Evolutionary conservation across 2,329 filamentous ascomycete species (phyloP).

Genomic region (Hypoxylon sp.): DNA sequence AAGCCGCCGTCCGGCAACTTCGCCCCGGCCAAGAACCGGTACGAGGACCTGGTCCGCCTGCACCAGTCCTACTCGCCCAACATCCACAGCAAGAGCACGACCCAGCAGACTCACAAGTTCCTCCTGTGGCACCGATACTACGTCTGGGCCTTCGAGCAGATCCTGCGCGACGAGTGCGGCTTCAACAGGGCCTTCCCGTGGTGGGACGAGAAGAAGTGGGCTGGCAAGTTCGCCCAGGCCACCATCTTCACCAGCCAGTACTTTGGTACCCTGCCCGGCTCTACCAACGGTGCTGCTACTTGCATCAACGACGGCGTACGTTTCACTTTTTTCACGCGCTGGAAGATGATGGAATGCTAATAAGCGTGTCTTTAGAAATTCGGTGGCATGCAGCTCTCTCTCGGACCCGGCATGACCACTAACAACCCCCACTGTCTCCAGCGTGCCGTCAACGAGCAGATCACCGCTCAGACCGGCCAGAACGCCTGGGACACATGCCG

Average conservation of each 20-base stretch:
- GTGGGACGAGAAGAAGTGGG: conserved; percentile 54
- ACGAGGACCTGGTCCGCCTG: conserved; percentile 51
- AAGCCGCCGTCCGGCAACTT: conserved; percentile 47
- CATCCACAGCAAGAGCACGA: conserved; percentile 51
- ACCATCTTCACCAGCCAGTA: conserved; percentile 49
- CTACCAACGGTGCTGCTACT: conserved; percentile 46
- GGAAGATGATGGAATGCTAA: conserved; percentile 7
- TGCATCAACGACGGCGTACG: conserved; percentile 49
- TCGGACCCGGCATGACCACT: conserved; percentile 46
- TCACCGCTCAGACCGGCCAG: conserved; percentile 47
- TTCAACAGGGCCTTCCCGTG: conserved; percentile 51
- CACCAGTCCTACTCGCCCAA: conserved; percentile 51
- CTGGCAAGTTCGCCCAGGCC: conserved; percentile 48
- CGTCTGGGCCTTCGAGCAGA: conserved; percentile 49
- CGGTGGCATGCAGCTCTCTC: conserved; percentile 42
- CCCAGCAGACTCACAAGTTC: conserved; percentile 50
- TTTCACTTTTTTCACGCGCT: conserved; percentile 4
- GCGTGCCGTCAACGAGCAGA: conserved; percentile 49
- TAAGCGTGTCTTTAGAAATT: conserved; percentile 40
- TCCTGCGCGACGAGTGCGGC: conserved; percentile 52
- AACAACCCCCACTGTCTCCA: conserved; percentile 51
- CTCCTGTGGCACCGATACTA: conserved; percentile 54
- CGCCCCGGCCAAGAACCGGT: conserved; percentile 48
- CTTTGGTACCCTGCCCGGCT: conserved; percentile 48
- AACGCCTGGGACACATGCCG: conserved; percentile 46